Base-by-base conservation (phyloP, 73 alveolate species). In the Symbiodinium pilosum region DNA sequence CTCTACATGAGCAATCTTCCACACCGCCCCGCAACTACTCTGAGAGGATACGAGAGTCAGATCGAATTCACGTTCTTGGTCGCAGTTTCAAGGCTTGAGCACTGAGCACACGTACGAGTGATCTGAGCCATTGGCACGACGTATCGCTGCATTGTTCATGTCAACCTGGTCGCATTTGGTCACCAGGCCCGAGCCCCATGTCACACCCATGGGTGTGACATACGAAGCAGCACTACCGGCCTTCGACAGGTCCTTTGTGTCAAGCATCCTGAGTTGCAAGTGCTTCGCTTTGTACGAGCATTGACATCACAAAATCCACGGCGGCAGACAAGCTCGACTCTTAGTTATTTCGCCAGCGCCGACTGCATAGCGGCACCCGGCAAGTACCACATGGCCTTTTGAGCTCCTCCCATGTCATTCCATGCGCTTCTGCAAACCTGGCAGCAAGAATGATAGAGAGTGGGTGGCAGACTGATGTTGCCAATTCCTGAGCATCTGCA, bases 241-340 rank as follows among this genome's bases (percentile, higher is more conserved):
- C 97, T 91, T 91, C 42, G 97, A 59, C 89, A 91, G 9, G 51
- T 91, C 97, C 81, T 91, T 69, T 51, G 97, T 44, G 89, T 91
- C 97, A 73, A 91, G 40, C 73, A 91, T 91, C 97, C 97, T 91
- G 43, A n/a, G n/a, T n/a, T n/a, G n/a, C n/a, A n/a, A n/a, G n/a
- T n/a, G n/a, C n/a, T n/a, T n/a, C n/a, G n/a, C n/a, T n/a, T n/a
- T n/a, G n/a, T n/a, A n/a, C n/a, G n/a, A n/a, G n/a, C n/a, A 54
- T 9, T 30, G 6, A 54, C 73, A 18, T 26, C 73, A 54, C 73
- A 54, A 54, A 16, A 54, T n/a, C n/a, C n/a, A 54, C 2, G 34
- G 26, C 73, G 20, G 26, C 73, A 18, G 73, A 5, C 32, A 54
- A 24, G 26, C 73, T 16, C 8, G 16, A 47, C 8, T 47, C 30